Conservation (phyloP, 176 grass and related monocot species). For the Tillandsia leiboldiana region DNA sequence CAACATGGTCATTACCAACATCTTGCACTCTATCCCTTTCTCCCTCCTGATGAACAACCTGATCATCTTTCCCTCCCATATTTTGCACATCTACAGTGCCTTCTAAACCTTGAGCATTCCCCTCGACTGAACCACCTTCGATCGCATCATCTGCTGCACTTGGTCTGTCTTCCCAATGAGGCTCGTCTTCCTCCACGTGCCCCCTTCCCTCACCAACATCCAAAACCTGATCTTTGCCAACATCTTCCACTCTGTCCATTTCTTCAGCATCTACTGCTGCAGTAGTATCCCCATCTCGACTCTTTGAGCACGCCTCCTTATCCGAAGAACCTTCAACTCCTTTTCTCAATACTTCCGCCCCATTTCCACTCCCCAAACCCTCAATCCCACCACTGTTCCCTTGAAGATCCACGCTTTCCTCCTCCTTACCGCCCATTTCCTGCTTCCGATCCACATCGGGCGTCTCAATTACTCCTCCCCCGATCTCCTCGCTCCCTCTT, state of each 20-base stretch:
- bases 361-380: background rate
- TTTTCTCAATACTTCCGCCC: background rate
- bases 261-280: background rate
- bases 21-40: background rate
- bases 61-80: background rate
- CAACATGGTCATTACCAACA: background rate
- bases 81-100: background rate
- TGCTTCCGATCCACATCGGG: no score
- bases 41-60: background rate
- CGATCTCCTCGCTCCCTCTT: background rate
- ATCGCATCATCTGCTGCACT: background rate
- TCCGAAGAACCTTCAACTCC: background rate
- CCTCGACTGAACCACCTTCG: background rate
- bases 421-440: background rate
- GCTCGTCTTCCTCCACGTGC: background rate
- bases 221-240: background rate
- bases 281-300: background rate
- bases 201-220: background rate
- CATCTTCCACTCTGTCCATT: background rate
- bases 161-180: no score
- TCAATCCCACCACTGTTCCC: background rate
- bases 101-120: background rate
- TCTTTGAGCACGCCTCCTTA: background rate
- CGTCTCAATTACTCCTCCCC: no score
- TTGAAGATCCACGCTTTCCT: background rate